A percentile compares a stretch with the other conserved stretches of the same genome.
These are phyloP conservation scores for Phoma sp. DNA, from an alignment of 2,329 filamentous ascomycete genomes.

Conservation along the genomic window DNA sequence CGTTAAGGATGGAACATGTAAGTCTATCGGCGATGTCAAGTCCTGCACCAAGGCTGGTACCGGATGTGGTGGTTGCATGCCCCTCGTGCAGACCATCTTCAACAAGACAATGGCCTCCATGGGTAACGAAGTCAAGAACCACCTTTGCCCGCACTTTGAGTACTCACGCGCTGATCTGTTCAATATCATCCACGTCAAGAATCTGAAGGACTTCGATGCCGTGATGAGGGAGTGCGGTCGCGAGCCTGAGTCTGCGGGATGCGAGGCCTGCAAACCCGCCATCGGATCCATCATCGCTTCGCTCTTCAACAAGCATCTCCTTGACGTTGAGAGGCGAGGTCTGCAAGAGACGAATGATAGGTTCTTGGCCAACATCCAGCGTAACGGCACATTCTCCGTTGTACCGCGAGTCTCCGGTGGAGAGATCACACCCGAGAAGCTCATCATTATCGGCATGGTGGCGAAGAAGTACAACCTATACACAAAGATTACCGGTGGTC, in stretches of 20 bases:
- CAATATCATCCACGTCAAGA: constrained; percentile 85
- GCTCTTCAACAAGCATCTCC: constrained; percentile 83
- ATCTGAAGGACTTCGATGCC: constrained; percentile 72
- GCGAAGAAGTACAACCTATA: constrained; percentile 86
- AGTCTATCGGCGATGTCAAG: constrained; percentile 82
- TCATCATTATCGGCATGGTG: constrained; percentile 83
- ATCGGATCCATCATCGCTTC: constrained; percentile 82
- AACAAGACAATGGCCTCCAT: constrained; percentile 85
- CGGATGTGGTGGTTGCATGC: constrained; percentile 89
- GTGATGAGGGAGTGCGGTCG: constrained; percentile 83
- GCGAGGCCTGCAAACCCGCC: constrained; percentile 85
- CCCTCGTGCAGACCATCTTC: constrained; percentile 87
- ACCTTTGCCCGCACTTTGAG: constrained; percentile 83
- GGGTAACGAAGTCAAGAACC: constrained; percentile 86
- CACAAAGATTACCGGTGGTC: constrained; percentile 90
- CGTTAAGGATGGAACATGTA: constrained; percentile 81
- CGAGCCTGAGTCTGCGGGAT: constrained; percentile 75
- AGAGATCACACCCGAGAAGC: constrained; percentile 86
- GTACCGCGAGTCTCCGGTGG: constrained; percentile 83
- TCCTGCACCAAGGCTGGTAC: constrained; percentile 91
- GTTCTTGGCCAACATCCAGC: constrained; percentile 87
- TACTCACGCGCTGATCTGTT: constrained; percentile 88
- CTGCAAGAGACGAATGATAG: constrained; percentile 91
- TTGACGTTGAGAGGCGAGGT: constrained; percentile 73
- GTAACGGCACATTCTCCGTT: constrained; percentile 90